A percentile compares a stretch with the other conserved stretches of the same genome.
Evolutionary conservation across 352 stramenopile species (phyloP).

Genomic region (Pythium sukuiense): DNA sequence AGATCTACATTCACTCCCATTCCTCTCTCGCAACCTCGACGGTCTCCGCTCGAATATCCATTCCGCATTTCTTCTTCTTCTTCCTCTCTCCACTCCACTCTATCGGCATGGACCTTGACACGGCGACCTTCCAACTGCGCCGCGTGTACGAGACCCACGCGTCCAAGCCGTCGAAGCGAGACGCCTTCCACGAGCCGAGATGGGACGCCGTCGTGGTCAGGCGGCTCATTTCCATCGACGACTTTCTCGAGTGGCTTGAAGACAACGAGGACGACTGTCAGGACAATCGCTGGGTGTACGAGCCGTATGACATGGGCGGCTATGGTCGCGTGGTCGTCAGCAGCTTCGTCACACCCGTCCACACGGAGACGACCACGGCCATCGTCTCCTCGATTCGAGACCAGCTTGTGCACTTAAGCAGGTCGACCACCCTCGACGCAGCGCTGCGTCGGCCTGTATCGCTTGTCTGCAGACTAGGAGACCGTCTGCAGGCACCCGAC

Average conservation of each 20-base stretch:
- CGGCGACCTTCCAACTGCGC: neutral
- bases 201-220: neutral
- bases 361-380: neutral
- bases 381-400: neutral
- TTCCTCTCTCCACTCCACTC: neutral
- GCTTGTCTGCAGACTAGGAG: slow-evolving; percentile 5
- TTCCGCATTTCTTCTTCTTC: neutral
- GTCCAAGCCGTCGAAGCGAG: neutral
- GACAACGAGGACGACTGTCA: neutral
- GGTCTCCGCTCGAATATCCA: neutral
- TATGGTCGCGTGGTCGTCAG: neutral
- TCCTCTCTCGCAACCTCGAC: neutral
- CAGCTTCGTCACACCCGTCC: neutral
- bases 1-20: neutral
- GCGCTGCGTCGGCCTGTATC: slow-evolving; percentile 7
- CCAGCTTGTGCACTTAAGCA: neutral
- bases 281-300: neutral
- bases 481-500: slow-evolving; percentile 8
- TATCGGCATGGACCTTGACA: neutral
- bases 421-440: neutral
- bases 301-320: neutral
- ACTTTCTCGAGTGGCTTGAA: neutral
- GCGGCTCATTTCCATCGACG: neutral
- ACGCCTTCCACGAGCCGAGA: neutral
- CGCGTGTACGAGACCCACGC: neutral